Evolutionary conservation across 345 rosid species (phyloP).

Genomic region (Turnera subulata): DNA sequence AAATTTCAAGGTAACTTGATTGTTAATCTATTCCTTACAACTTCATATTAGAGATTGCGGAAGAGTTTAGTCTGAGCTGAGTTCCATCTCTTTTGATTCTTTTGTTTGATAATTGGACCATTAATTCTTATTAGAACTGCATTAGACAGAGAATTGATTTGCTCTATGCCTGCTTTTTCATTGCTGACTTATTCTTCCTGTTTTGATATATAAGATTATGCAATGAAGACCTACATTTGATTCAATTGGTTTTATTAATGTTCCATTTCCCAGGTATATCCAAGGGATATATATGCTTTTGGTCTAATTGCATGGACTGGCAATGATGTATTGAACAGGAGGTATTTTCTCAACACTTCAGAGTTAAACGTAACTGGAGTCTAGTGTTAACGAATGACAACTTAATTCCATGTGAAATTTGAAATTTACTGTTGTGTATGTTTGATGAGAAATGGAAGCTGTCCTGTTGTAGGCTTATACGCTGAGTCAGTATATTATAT

Average conservation of each 20-base stretch:
- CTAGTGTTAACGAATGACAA: neutral
- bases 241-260: neutral
- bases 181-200: neutral
- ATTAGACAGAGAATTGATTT: neutral
- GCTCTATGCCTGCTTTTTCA: neutral
- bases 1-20: constrained; percentile 52
- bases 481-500: neutral
- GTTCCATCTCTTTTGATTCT: neutral
- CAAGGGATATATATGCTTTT: constrained; percentile 78
- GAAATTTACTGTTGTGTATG: neutral
- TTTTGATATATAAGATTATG: neutral
- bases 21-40: neutral
- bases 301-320: constrained; percentile 98
- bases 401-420: neutral
- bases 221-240: neutral
- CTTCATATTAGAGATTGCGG: neutral
- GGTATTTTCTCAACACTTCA: constrained; percentile 32
- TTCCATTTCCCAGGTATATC: constrained; percentile 58
- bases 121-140: too few relatives aligned
- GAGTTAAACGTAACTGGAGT: neutral
- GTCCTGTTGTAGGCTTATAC: neutral
- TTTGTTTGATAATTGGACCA: neutral
- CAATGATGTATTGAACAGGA: constrained; percentile 82
- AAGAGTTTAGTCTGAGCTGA: neutral
- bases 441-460: neutral